A percentile compares a stretch with the other conserved stretches of the same genome.
Evolutionary conservation across 345 rosid genomes (phyloP).

Genomic region (Salix brachista): DNA sequence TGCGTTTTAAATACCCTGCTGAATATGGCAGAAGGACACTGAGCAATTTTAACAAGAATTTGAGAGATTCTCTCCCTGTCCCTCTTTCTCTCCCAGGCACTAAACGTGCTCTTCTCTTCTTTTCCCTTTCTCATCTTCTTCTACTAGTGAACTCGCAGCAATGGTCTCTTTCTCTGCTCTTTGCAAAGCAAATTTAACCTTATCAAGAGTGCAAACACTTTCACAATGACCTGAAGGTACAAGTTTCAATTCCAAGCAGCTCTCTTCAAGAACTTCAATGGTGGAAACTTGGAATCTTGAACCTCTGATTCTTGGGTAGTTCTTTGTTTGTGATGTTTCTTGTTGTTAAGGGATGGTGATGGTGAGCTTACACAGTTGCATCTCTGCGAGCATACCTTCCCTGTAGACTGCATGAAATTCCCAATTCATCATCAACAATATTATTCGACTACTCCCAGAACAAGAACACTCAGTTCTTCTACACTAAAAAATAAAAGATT

Average conservation of each 20-base stretch:
- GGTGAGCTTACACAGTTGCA: conserved; percentile 22
- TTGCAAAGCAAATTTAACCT: conserved; percentile 69
- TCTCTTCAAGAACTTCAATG: conserved; percentile 30
- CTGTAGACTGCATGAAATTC: neutral
- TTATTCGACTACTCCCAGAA: neutral
- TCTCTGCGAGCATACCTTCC: conserved; percentile 1
- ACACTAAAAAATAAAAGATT: neutral
- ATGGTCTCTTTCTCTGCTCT: conserved; percentile 50
- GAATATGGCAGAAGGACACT: no score
- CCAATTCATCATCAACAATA: neutral
- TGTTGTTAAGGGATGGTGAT: neutral
- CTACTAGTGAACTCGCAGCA: no score
- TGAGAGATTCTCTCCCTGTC: no score
- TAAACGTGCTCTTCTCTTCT: no score
- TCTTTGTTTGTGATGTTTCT: neutral
- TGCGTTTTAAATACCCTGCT: no score
- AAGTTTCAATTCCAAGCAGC: conserved; percentile 42
- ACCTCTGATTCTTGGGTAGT: neutral
- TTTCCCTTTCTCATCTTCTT: no score
- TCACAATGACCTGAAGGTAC: conserved; percentile 37
- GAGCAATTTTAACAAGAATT: no score
- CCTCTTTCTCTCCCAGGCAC: no score
- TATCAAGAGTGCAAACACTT: conserved; percentile 88
- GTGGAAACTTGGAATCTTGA: neutral
- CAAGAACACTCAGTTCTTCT: neutral